Base-by-base conservation (phyloP, 345 rosid genomes). In the Euphorbia peplus region DNA sequence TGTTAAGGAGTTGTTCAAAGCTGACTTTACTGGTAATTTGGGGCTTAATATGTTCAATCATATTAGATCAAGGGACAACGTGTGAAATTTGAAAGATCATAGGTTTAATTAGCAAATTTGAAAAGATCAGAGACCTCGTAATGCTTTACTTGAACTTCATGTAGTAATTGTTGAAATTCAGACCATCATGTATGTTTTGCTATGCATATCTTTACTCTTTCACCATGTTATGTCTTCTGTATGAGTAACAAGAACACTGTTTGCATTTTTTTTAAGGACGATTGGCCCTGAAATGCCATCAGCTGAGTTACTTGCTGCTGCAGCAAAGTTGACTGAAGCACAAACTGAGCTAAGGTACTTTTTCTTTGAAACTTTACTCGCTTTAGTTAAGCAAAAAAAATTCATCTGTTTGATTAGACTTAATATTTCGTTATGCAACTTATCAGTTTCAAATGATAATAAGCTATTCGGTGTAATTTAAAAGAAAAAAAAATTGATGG, bases 231-330 rank as follows among this genome's bases (percentile, higher is more conserved):
- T 42, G 19, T 41, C 11, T 24, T 22, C 24, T 63, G 14, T 24
- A 21, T 44, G 30, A 47, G 4, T 42, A 63, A 54, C 47, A 28
- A 47, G 21, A 59, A 30, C 21, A 41, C 8, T 48, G 29, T 18
- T 67, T 70, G 21, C 53, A 53, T 79, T 55, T 73, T 12, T 7
- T 58, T 82, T 73, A 75, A 91, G 98, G 84, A 72, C 82, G 78
- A 84, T 93, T 73, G 98, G 97, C 68, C 97, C 96, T 68, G 95
- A 78, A 77, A 93, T 91, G 91, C 98, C 96, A 39, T 91, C 97
- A 24, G 96, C 97, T 55, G 91, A 89, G 80, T 72, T 93, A 70
- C 88, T 93, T 70, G 96, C 95, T 67, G 98, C 95, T 2, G 95
- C 96, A 24, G 98, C 98, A 60, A 93, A 89, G 84, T 73, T 93